Percentiles rank a stretch among this genome's conserved stretches.
phyloP scores from a whole-genome alignment of 768 basidiomycete genomes.

The Suillus spraguei region DNA sequence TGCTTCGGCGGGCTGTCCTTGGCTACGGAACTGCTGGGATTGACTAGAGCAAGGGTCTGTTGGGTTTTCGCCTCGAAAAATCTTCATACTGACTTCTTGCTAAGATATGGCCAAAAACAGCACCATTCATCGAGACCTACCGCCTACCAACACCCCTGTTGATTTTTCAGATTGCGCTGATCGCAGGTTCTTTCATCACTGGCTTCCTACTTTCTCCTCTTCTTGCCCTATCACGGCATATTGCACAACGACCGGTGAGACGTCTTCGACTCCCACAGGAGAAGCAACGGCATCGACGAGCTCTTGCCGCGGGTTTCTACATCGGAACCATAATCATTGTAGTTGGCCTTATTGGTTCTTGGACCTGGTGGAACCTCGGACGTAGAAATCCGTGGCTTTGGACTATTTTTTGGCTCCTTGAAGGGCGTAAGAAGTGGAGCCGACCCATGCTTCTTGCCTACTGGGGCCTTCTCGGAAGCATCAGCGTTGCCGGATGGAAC shows the following conservation, averaged over 20 bases:
- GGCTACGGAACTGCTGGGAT: constrained; percentile 82
- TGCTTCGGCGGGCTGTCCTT: constrained; percentile 87
- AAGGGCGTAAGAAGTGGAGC: constrained; percentile 78
- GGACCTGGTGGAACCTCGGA: constrained; percentile 89
- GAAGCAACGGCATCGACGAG: constrained; percentile 78
- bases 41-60: constrained; percentile 77
- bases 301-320: constrained; percentile 86
- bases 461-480: constrained; percentile 77
- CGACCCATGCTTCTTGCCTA: constrained; percentile 78
- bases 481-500: constrained; percentile 95
- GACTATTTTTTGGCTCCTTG: constrained; percentile 75
- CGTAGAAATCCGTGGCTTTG: constrained; percentile 87
- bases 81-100: constrained; percentile 9
- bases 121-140: constrained; percentile 87
- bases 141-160: constrained; percentile 91
- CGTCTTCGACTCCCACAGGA: constrained; percentile 83
- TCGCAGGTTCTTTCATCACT: constrained; percentile 89
- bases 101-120: constrained; percentile 80
- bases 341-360: constrained; percentile 82
- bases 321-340: constrained; percentile 75
- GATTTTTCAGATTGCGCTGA: constrained; percentile 88
- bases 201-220: constrained; percentile 95
- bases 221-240: constrained; percentile 87
- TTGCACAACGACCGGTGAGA: constrained; percentile 82
- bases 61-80: not conserved